Evolutionary conservation across 2,329 filamentous ascomycete genomes (phyloP).

Genomic region (Monilinia fructicola): DNA sequence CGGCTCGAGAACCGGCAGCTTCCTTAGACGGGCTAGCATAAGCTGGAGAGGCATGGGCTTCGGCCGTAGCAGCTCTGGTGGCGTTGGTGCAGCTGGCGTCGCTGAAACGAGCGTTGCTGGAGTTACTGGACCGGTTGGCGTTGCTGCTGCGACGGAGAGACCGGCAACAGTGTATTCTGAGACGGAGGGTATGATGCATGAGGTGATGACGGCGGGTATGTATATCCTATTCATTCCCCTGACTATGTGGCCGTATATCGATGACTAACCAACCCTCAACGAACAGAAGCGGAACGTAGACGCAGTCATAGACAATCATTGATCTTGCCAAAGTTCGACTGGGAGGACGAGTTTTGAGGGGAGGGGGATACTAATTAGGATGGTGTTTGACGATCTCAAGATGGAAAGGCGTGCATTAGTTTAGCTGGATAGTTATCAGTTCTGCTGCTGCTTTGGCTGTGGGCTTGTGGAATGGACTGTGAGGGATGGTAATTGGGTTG

Average conservation of each 20-base stretch:
- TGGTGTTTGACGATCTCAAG: background rate
- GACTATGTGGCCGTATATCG: background rate
- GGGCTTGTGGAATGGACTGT: too few species aligned
- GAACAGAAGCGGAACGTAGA: background rate
- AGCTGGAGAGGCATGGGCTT: background rate
- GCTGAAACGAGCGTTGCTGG: background rate
- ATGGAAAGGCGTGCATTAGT: too few species aligned
- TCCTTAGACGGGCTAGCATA: background rate
- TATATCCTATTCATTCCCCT: background rate
- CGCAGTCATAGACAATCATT: background rate
- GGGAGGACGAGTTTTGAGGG: background rate
- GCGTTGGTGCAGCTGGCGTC: background rate
- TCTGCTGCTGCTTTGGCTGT: too few species aligned
- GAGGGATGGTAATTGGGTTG: too few species aligned
- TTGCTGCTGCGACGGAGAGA: background rate
- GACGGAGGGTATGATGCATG: background rate
- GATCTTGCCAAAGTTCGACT: constrained; percentile 1
- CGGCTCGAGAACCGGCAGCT: background rate
- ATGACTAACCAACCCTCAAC: background rate
- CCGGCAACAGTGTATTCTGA: background rate
- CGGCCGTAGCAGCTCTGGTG: background rate
- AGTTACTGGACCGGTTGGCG: too few species aligned
- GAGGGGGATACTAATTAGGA: background rate
- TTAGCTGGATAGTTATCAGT: too few species aligned
- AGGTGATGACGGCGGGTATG: background rate